These are phyloP conservation scores for Talaromyces thailandensis DNA, from an alignment of 495 filamentous ascomycete genomes.

Conservation along the genomic window DNA sequence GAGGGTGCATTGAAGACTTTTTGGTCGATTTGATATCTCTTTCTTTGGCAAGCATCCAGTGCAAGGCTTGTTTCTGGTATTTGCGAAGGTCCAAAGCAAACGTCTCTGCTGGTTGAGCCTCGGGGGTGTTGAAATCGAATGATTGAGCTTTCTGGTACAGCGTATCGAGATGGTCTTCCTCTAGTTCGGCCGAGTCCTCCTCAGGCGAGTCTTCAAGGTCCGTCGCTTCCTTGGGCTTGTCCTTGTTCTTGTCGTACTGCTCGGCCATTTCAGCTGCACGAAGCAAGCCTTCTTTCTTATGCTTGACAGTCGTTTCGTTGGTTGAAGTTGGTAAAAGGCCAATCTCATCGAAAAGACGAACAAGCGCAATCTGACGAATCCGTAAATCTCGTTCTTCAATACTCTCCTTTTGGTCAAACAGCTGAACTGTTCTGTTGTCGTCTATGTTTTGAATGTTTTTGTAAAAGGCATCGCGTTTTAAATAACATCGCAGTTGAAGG, in stretches of 20 bases:
- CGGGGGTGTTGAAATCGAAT: constrained; percentile 89
- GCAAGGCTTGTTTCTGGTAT: constrained; percentile 89
- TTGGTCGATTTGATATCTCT: constrained; percentile 57
- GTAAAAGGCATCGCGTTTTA: constrained; percentile 67
- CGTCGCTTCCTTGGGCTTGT: constrained; percentile 30
- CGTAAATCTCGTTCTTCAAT: constrained; percentile 75
- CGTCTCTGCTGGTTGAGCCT: constrained; percentile 67
- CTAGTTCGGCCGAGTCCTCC: constrained; percentile 82
- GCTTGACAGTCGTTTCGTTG: constrained; percentile 68
- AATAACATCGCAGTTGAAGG: constrained; percentile 71
- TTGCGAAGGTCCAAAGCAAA: constrained; percentile 80
- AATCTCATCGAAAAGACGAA: constrained; percentile 84
- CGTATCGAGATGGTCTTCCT: constrained; percentile 89
- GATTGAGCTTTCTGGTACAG: constrained; percentile 95
- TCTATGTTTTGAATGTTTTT: constrained; percentile 44
- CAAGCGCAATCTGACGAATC: constrained; percentile 77
- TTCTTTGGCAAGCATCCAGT: constrained; percentile 96
- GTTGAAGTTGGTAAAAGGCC: constrained; percentile 63
- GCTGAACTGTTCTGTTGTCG: constrained; percentile 60
- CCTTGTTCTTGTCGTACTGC: constrained; percentile 60
- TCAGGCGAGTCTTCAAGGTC: constrained; percentile 47
- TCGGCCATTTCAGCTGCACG: constrained; percentile 81
- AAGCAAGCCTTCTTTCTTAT: constrained; percentile 72
- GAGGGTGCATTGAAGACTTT: constrained; percentile 83
- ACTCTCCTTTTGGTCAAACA: constrained; percentile 80